A percentile compares a stretch with the other conserved stretches of the same genome.
phyloP scores from a whole-genome alignment of 1,139 yeast genomes.

The Debaryomyces fabryi region DNA sequence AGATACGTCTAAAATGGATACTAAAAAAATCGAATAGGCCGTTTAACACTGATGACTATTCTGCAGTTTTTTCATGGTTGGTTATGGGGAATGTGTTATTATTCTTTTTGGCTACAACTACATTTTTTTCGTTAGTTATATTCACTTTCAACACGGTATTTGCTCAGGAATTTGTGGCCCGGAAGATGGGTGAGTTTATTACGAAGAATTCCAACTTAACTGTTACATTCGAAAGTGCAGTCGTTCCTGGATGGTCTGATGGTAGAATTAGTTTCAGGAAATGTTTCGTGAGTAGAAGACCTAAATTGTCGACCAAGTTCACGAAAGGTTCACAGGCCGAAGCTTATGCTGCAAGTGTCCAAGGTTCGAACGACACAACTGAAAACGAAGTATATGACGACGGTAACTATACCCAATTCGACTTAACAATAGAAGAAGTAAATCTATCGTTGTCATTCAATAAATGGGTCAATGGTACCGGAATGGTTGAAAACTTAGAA shows the following conservation, averaged over 20 bases:
- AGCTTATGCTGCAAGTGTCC: conserved; percentile 54
- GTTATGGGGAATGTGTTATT: conserved; percentile 82
- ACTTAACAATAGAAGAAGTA: conserved; percentile 83
- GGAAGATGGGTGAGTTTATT: conserved; percentile 75
- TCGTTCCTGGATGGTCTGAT: conserved; percentile 92
- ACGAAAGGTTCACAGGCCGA: conserved; percentile 75
- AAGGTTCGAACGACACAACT: conserved; percentile 15
- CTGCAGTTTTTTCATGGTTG: conserved; percentile 90
- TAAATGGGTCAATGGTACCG: conserved; percentile 90
- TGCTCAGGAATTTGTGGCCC: conserved; percentile 88
- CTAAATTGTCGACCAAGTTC: conserved; percentile 55
- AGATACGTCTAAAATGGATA: conserved; percentile 69
- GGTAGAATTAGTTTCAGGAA: conserved; percentile 83
- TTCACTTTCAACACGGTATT: conserved; percentile 81
- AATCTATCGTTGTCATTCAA: conserved; percentile 77
- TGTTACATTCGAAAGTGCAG: conserved; percentile 90
- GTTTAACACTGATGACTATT: conserved; percentile 82
- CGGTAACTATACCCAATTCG: conserved; percentile 95
- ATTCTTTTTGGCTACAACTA: conserved; percentile 83
- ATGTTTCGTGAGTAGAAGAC: conserved; percentile 85
- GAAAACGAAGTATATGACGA: conserved; percentile 59
- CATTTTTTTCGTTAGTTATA: conserved; percentile 79
- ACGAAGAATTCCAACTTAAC: conserved; percentile 85
- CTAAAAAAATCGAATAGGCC: conserved; percentile 61
- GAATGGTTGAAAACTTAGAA: conserved; percentile 80